Evolutionary conservation across 2,329 filamentous ascomycete species (phyloP).

Genomic region (Balansia obtecta): DNA sequence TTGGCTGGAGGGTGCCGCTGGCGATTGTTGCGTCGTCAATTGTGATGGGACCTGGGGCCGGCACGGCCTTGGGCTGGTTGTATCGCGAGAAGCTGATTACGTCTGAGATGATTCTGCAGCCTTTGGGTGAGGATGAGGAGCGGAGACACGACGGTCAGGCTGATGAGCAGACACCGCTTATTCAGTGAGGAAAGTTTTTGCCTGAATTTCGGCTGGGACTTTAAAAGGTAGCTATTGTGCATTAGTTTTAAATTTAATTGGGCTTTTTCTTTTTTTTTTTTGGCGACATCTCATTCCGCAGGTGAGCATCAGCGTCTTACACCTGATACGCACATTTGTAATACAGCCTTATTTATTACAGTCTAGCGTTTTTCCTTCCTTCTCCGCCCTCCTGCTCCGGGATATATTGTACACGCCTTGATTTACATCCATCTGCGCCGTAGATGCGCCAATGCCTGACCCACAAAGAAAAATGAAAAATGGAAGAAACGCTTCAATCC

Average conservation of each 20-base stretch:
- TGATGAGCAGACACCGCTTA: slow-evolving; percentile 23
- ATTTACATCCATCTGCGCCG: background rate
- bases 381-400: slow-evolving; percentile 1
- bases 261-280: background rate
- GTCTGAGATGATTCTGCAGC: slow-evolving; percentile 10
- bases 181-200: slow-evolving; percentile 11
- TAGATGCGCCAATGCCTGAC: background rate
- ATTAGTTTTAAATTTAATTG: too few species aligned
- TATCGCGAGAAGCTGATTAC: slow-evolving; percentile 24
- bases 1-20: slow-evolving; percentile 28
- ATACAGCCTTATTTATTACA: slow-evolving; percentile 8
- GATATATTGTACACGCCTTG: slow-evolving; percentile 14
- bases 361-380: slow-evolving; percentile 1
- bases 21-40: slow-evolving; percentile 18
- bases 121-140: slow-evolving; percentile 9
- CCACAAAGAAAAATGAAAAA: background rate
- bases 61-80: slow-evolving; percentile 26
- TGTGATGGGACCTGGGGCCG: slow-evolving; percentile 26
- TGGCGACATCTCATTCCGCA: background rate
- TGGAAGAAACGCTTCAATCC: background rate
- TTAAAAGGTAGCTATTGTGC: background rate
- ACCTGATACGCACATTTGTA: background rate
- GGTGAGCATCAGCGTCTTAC: background rate
- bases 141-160: background rate
- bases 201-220: background rate